These are phyloP conservation scores for Trichocladium uniseriatum DNA, from an alignment of 495 filamentous ascomycete species.

Conservation along the genomic window DNA sequence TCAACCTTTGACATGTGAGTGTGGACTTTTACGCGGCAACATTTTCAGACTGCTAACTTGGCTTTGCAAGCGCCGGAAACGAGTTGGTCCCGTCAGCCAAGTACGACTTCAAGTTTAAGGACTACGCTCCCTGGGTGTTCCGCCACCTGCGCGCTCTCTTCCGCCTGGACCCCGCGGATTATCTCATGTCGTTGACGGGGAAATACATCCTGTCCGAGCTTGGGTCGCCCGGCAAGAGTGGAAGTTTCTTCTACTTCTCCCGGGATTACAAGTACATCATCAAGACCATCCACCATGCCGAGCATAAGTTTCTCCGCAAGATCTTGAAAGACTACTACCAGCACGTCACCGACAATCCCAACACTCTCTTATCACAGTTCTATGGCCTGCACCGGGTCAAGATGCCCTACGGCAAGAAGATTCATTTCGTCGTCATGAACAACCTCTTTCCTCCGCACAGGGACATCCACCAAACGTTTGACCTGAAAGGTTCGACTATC, in stretches of 20 bases:
- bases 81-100: conserved; percentile 96
- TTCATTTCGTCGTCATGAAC: conserved; percentile 99
- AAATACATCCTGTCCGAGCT: conserved; percentile 98
- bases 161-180: conserved; percentile 89
- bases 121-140: conserved; percentile 99
- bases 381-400: conserved; percentile 97
- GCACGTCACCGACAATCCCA: conserved; percentile 86
- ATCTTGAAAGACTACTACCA: conserved; percentile 90
- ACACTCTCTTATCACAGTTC: conserved; percentile 95
- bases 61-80: conserved; percentile 65
- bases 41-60: conserved; percentile 17
- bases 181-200: conserved; percentile 94
- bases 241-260: conserved; percentile 99
- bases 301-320: conserved; percentile 90
- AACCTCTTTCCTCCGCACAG: conserved; percentile 96
- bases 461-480: conserved; percentile 95
- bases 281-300: conserved; percentile 96
- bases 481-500: conserved; percentile 94
- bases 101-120: conserved; percentile 99
- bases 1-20: conserved; percentile 84
- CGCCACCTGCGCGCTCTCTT: conserved; percentile 85
- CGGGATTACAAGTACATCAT: conserved; percentile 99
- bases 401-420: conserved; percentile 95
- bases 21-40: background rate
- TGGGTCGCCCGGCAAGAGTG: conserved; percentile 94